Evolutionary conservation across 2,329 filamentous ascomycete species (phyloP), one percentile per base, ranked within the genome.

Genomic region (Huntiella decipiens): DNA sequence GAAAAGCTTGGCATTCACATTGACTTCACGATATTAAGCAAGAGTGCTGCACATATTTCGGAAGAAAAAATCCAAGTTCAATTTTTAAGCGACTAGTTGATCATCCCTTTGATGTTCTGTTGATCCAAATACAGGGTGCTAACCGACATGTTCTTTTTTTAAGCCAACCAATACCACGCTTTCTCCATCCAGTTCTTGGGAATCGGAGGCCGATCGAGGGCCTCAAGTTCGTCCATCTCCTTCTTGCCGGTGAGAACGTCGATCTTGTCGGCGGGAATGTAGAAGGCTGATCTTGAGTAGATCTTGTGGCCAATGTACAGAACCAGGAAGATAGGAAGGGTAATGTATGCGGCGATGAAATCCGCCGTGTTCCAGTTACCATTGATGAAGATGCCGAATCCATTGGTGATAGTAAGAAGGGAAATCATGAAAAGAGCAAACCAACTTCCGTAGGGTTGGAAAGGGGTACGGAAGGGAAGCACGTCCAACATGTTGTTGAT

Each of bases 301-400:
- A 68, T 17, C 63, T 77, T 78, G 63, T 81, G 78, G 2, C 67
- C 73, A 10, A 72, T 5, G 54, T 79, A 82, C 1, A 80, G 63
- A 0, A 64, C 58, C 2, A 75, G 52, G 58, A 82, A 81, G 52
- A 68, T 71, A 39, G 66, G 77, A 0, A 79, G 63, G 7, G 67
- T 79, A 54, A 82, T 66, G 54, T 77, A 85, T 54, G 61, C 67
- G 0, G 73, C 71, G n/a, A 79, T 50, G 54, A 91, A 91, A 53
- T 66, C 66, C 4, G 67, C 64, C 0, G 68, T 70, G 12, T 66
- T 70, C 71, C 77, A 88, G 22, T 76, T 65, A 5, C 66, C 62
- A 0, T 74, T 72, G 57, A 79, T 79, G 57, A 88, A 87, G 11
- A 80, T 71, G 33, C 77, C 71, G 60, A 86, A 88, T 1, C 81